Evolutionary conservation across 139 green algal species (phyloP), one percentile per base, ranked within the genome.

Genomic region (Dunaliella primolecta): DNA sequence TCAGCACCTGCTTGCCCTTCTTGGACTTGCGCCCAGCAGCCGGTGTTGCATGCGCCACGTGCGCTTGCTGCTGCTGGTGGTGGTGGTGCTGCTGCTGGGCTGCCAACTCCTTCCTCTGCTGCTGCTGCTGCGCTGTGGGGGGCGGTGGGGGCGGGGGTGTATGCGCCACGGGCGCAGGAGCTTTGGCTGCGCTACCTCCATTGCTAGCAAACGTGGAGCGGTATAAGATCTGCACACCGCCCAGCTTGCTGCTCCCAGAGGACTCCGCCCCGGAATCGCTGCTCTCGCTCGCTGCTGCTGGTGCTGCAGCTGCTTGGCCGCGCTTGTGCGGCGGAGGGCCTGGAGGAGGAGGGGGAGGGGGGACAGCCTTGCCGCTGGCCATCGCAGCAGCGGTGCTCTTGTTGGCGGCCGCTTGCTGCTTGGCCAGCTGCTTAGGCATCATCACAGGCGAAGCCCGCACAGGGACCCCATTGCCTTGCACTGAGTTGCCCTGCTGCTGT

Each of bases 141-240:
- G 34, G 31, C 21, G 79, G 36, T 2, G 79, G 79, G 11, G 36
- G 29, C 21, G 80, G 29, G 32, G 55, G 30, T 74, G 79, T 24
- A 15, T 15, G 34, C 77, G 80, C 80, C 24, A 46, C 36, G 1
- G 46, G 46, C 38, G 80, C 7, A 27, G 46, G 46, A 34, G 36
- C 20, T 29, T 72, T 32, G n/a, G 72, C 2, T n/a, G 31, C 56
- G 78, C 78, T 71, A 34, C 35, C 2, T 31, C 55, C 71, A 31
- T 31, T 37, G 81, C 7, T 70, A 31, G 80, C 75, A 36, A 21
- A 31, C 1, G 80, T 84, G 56, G 80, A 84, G 0, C 80, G 55
- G 80, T 77, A 84, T 7, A 84, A 31, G 56, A 84, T 78, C 55
- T 84, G 80, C 55, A 84, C 80, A 33, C 80, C 80, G 15, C 27